Evolutionary conservation across 2,329 filamentous ascomycete species (phyloP), one percentile per base, ranked within the genome.

Genomic region (Metarhizium album): DNA sequence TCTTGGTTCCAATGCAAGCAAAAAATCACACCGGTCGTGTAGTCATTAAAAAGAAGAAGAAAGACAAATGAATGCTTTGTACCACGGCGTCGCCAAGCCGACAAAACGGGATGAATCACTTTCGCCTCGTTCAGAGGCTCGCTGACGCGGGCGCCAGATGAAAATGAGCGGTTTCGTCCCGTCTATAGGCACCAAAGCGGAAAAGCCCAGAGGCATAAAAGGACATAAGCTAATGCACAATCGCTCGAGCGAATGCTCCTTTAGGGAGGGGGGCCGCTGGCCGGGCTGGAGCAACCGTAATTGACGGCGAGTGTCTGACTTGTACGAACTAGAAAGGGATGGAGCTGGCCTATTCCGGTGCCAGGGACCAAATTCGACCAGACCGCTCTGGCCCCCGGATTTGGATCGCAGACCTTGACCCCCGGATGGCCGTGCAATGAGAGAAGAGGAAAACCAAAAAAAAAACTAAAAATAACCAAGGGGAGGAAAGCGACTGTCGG

Each of bases 281-380:
- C 27, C 7, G 27, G 27, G 27, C 11, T 29, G 13, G 18, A n/a
- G 38, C 38, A 42, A n/a, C 7, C 9, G 38, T 42, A 20, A 22
- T 20, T 42, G n/a, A 4, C 11, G 18, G 24, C 22, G 14, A 43
- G 7, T 49, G 48, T 49, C 48, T 46, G 31, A 50, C 48, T 45
- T 50, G n/a, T 46, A 50, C 31, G 6, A 20, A 29, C 20, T n/a
- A n/a, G 31, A 23, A n/a, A 40, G 22, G 48, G 48, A 50, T 50
- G 42, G 9, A 27, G 16, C 7, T 23, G 20, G 37, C 29, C 27
- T 18, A 5, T 18, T 16, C 16, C n/a, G n/a, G 7, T 23, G 16
- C 6, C n/a, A n/a, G n/a, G 31, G 27, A n/a, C 27, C 35, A 29
- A n/a, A 46, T n/a, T 47, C 14, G 33, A 9, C 27, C 27, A 29